Evolutionary conservation across 371 early-diverging fungal species (phyloP), one percentile per base, ranked within the genome.

Genomic region (Mucor velutinosus): DNA sequence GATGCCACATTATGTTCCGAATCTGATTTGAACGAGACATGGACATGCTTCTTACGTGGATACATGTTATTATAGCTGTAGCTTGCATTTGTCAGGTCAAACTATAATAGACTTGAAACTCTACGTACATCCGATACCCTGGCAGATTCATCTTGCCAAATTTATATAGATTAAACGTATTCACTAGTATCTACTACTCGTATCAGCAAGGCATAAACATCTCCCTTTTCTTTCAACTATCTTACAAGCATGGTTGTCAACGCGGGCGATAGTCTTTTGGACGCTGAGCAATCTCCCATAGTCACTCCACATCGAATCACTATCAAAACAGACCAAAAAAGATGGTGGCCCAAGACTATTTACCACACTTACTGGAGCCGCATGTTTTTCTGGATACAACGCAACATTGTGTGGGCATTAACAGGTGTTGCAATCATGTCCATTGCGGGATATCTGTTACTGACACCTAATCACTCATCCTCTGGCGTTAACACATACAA

Each of bases 331-430:
- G 51, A 62, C 49, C 62, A 59, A 39, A 25, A n/a, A 4, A 51
- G 51, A 23, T 51, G 51, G 51, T 23, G 51, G 23, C 51, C 23
- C 12, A 51, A 51, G 23, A 58, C 45, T 15, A 30, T 58, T 25
- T 49, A 59, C 8, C 39, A 66, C 19, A 64, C 55, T 14, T 53
- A 53, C 14, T 49, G 66, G 59, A 59, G 59, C n/a, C 59, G 51
- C 27, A 25, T 60, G 6, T 30, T 15, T 14, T 66, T 37, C 19
- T 66, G 60, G 59, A 29, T 60, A 51, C 30, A 37, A 11, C 59
- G 60, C 27, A 59, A 66, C 30, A 60, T 37, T n/a, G 11, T 30
- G 15, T 49, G 47, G 21, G n/a, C 51, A 4, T 30, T 49, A 6
- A 32, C 62, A 8, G 29, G 41, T 11, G 12, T 47, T 10, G 62